A percentile compares a stretch with the other conserved stretches of the same genome.
These are phyloP conservation scores for Blastomyces emzantsi DNA, from an alignment of 2,329 filamentous ascomycete genomes.

Conservation along the genomic window DNA sequence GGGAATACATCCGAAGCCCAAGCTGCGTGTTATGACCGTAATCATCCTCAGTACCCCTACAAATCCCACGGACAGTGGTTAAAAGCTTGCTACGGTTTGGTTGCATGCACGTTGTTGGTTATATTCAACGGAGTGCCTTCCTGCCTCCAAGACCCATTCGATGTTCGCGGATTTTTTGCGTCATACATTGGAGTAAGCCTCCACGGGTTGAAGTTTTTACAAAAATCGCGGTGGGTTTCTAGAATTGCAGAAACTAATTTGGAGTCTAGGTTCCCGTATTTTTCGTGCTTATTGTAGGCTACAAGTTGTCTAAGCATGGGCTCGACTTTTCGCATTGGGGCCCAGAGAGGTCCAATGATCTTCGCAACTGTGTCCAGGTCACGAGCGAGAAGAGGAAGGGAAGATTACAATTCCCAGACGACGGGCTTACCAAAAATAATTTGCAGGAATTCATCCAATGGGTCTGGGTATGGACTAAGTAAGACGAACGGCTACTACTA, in stretches of 20 bases:
- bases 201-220: not conserved
- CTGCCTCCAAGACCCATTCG: conserved; percentile 25
- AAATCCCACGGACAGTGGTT: conserved; percentile 24
- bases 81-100: conserved; percentile 22
- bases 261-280: conserved; percentile 29
- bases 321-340: conserved; percentile 28
- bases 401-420: conserved; percentile 30
- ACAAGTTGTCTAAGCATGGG: conserved; percentile 33
- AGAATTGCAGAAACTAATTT: not conserved
- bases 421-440: conserved; percentile 27
- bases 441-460: conserved; percentile 24
- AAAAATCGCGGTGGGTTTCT: not conserved
- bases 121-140: conserved; percentile 19
- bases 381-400: conserved; percentile 27
- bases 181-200: conserved; percentile 35
- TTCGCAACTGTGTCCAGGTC: conserved; percentile 32
- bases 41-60: conserved; percentile 23
- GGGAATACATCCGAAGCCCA: conserved; percentile 29
- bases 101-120: conserved; percentile 18
- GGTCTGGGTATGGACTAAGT: conserved; percentile 36
- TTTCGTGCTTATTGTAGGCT: conserved; percentile 30
- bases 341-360: conserved; percentile 30
- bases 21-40: conserved; percentile 18
- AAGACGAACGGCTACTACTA: not conserved
- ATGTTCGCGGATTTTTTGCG: conserved; percentile 30